Conservation (phyloP, 257 asterid species). For the Solanum habrochaites region DNA sequence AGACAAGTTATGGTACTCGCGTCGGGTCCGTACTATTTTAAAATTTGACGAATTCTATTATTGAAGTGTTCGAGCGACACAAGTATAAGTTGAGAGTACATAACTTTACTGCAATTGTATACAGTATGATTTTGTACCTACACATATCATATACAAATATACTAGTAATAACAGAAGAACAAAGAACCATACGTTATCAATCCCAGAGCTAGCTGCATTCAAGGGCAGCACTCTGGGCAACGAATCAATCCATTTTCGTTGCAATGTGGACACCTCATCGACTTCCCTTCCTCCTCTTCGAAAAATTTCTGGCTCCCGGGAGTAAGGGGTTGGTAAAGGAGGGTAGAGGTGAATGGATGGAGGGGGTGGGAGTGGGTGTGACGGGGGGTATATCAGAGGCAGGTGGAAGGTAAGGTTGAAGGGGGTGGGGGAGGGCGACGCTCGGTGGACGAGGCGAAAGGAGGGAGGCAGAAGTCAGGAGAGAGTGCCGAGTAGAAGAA, state of each 20-base stretch:
- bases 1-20: background rate
- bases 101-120: background rate
- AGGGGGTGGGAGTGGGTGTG: too few relatives aligned
- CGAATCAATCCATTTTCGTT: conserved; percentile 82
- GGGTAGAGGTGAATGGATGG: too few relatives aligned
- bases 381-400: too few relatives aligned
- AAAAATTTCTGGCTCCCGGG: conserved; percentile 73
- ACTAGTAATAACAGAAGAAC: background rate
- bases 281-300: conserved; percentile 40
- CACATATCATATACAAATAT: background rate
- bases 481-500: too few relatives aligned
- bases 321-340: too few relatives aligned
- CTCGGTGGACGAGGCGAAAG: too few relatives aligned
- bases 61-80: background rate
- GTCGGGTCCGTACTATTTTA: background rate
- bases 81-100: background rate
- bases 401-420: too few relatives aligned
- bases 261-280: conserved; percentile 53
- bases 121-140: background rate
- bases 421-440: too few relatives aligned
- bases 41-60: background rate
- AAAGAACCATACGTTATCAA: background rate
- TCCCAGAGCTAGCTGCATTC: conserved; percentile 1
- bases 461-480: too few relatives aligned
- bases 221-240: conserved; percentile 64